Percentiles rank a stretch among this genome's conserved stretches.
phyloP scores from a whole-genome alignment of 2,329 filamentous ascomycete genomes.

The Byssochlamys sp. region DNA sequence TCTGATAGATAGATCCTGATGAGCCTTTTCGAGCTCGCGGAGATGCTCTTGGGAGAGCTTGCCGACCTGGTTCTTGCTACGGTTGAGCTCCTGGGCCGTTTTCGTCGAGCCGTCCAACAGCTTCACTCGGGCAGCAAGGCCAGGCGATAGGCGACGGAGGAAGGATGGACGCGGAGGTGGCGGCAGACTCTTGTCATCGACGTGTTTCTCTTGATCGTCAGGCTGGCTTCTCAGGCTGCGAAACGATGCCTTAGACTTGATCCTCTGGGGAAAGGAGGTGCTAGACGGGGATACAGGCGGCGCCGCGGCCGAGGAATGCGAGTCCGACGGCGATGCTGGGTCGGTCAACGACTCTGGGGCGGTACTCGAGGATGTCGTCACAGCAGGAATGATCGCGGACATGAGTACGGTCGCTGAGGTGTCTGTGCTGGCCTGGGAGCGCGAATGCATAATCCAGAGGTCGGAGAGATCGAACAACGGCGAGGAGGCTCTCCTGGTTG shows the following conservation, averaged over 20 bases:
- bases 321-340: constrained; percentile 15
- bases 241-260: constrained; percentile 29
- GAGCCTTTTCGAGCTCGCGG: constrained; percentile 31
- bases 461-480: constrained; percentile 9
- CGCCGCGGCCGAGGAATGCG: constrained; percentile 15
- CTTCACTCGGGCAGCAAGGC: constrained; percentile 34
- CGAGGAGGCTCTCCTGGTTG: constrained; percentile 15
- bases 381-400: constrained; percentile 27
- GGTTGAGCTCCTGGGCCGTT: constrained; percentile 9
- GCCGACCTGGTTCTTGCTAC: constrained; percentile 23
- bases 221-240: constrained; percentile 23
- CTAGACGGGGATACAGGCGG: constrained; percentile 5
- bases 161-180: constrained; percentile 21
- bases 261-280: constrained; percentile 18
- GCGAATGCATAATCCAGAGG: not conserved
- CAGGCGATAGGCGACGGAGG: constrained; percentile 34
- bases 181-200: constrained; percentile 18
- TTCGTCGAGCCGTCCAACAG: constrained; percentile 30
- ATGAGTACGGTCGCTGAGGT: constrained; percentile 21
- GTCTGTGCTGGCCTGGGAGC: constrained; percentile 1
- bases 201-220: constrained; percentile 11
- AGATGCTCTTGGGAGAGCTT: constrained; percentile 33
- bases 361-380: constrained; percentile 18
- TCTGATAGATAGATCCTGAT: constrained; percentile 30
- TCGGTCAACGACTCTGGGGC: constrained; percentile 7